Evolutionary conservation across 2,329 filamentous ascomycete genomes (phyloP), one percentile per base, ranked within the genome.

Genomic region (Ophiostoma angusticollis): DNA sequence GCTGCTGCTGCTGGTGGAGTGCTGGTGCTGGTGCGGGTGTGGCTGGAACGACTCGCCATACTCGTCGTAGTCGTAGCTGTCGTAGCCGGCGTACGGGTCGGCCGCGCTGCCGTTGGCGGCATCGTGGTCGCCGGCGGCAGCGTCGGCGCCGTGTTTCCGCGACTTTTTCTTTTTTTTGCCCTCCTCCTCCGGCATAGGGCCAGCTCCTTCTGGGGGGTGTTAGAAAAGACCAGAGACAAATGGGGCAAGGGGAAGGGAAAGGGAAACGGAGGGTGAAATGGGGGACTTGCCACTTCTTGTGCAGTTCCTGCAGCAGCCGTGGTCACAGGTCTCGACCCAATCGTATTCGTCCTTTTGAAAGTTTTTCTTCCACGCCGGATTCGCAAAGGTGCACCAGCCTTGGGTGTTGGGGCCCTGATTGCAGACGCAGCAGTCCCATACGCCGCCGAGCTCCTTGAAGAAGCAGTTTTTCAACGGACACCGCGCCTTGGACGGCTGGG

Each of bases 381-480:
- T 52, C 45, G 43, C 27, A 40, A 60, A 62, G 9, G 57, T 60
- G 50, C 70, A 74, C 69, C 69, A 74, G 6, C 69, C 70, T 43
- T 61, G 57, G 2, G 54, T 61, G 49, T 74, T 73, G 14, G 68
- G 65, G 0, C 66, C 67, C 28, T 65, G 58, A 3, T 62, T 56
- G 47, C 70, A 74, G 24, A 59, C 49, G 52, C 70, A 74, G 46
- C 70, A 74, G n/a, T 57, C 62, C 70, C 70, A 74, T 22, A 53
- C 60, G 14, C 67, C 63, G 28, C 61, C 65, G 25, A 69, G 60
- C 34, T 60, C 58, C 40, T 62, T 62, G 53, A 65, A 74, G 45
- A 64, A 58, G 50, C 70, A 74, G 49, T 67, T 63, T 44, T 62
- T 57, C 16, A 74, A 54, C 11, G 67, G 65, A 37, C 70, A 74